Evolutionary conservation across 2,329 filamentous ascomycete genomes (phyloP).

Genomic region (Diatrype stigma): DNA sequence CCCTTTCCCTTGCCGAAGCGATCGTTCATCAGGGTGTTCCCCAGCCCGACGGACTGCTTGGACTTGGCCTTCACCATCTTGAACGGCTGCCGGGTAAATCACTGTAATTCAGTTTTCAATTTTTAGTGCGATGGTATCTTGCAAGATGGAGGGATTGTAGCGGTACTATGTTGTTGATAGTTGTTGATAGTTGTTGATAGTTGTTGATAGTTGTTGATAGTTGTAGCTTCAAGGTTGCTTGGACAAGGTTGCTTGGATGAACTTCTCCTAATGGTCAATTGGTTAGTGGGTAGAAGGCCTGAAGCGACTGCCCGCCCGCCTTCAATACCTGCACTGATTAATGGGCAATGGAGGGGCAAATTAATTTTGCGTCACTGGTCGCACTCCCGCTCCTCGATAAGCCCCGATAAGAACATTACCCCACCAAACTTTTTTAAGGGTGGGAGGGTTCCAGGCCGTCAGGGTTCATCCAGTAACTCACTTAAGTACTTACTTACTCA

Average conservation of each 20-base stretch:
- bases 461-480: no score
- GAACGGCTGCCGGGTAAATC: constrained; percentile 10
- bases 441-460: constrained; percentile 1
- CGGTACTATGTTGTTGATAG: not conserved
- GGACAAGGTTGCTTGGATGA: no score
- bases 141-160: not conserved
- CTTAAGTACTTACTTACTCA: no score
- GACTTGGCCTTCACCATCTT: constrained; percentile 73
- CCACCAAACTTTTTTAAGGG: constrained; percentile 25
- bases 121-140: no score
- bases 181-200: no score
- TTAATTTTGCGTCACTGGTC: constrained; percentile 31
- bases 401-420: constrained; percentile 19
- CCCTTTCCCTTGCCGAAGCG: constrained; percentile 93
- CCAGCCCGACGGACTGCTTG: constrained; percentile 90
- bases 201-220: no score
- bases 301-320: no score
- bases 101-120: no score
- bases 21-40: constrained; percentile 98
- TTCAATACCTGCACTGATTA: no score
- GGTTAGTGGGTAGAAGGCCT: not conserved
- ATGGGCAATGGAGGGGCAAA: constrained; percentile 37
- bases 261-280: no score
- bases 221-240: no score
- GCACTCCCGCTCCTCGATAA: constrained; percentile 17